Evolutionary conservation across 179 eudicot species (phyloP), one percentile per base, ranked within the genome.

Genomic region (Spinacia oleracea): DNA sequence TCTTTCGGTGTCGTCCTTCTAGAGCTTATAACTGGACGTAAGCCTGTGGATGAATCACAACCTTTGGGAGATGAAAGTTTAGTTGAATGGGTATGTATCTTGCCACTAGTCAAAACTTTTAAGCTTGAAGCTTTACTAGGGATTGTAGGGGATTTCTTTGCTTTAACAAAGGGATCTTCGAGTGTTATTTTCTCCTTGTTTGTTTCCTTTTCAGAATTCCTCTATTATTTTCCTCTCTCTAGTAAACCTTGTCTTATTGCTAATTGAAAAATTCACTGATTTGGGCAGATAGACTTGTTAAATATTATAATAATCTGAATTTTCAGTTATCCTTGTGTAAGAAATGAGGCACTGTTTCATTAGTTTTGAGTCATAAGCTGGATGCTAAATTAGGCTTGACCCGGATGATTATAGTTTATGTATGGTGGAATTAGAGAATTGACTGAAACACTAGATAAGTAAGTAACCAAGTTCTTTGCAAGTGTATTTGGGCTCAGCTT

Each of bases 1-100:
- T 94, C 98, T 45, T 94, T 81, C 72, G 98, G 98, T 72, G 98
- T 94, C 79, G 97, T 94, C 71, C 96, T 94, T 78, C 81, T 94
- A 76, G 98, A 94, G 91, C 89, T 94, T 77, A 90, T 94, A 31
- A 92, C 94, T 23, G 98, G 97, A 58, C 93, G 98, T 56, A 94
- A 85, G 82, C 93, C 98, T 74, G 97, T 94, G 69, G 98, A 94
- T 87, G 78, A 80, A 79, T 89, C 98, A 81, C 92, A 91, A 77
- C 97, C 97, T 43, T 62, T 87, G 85, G 98, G 92, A 77, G 93
- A 91, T 63, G 97, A 92, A 86, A 91, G 96, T 80, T 85, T 94
- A 43, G 98, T 94, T 82, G 97, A 94, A 86, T 94, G 97, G 97
- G 98, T 94, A 87, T 83, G 93, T 81, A 48, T 48, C 53, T 48